These are phyloP conservation scores for Penicillium chermesinum DNA, from an alignment of 495 filamentous ascomycete genomes.

Conservation along the genomic window DNA sequence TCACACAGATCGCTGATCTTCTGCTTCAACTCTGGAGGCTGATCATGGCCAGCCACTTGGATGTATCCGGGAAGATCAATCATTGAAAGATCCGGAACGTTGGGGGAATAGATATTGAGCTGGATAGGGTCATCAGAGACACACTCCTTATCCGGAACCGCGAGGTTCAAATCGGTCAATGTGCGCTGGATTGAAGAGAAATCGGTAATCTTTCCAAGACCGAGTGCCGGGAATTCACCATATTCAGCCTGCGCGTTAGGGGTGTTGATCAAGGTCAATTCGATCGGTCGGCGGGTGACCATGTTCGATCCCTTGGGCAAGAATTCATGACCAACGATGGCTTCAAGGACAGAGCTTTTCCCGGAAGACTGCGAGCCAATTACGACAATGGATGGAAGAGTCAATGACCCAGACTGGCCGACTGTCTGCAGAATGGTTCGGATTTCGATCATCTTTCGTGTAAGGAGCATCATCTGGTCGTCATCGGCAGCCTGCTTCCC, in stretches of 20 bases:
- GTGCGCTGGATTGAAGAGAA: conserved; percentile 91
- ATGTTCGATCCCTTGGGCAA: conserved; percentile 96
- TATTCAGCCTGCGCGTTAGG: conserved; percentile 87
- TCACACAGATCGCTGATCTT: conserved; percentile 97
- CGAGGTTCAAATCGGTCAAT: conserved; percentile 89
- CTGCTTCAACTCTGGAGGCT: conserved; percentile 85
- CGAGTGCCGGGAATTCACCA: conserved; percentile 92
- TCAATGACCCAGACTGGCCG: conserved; percentile 82
- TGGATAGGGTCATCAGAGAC: conserved; percentile 97
- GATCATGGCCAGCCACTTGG: conserved; percentile 84
- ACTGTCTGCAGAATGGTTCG: conserved; percentile 83
- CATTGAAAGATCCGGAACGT: conserved; percentile 91
- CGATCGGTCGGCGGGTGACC: conserved; percentile 94
- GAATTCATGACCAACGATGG: conserved; percentile 97
- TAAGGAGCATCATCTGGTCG: conserved; percentile 99
- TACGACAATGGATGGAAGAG: conserved; percentile 92
- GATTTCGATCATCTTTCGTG: conserved; percentile 99
- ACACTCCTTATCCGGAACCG: conserved; percentile 83
- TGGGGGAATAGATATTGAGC: conserved; percentile 88
- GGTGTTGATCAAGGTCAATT: conserved; percentile 94
- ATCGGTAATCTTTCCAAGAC: conserved; percentile 85
- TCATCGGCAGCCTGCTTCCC: conserved; percentile 69
- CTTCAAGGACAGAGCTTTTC: conserved; percentile 95
- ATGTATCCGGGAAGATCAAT: conserved; percentile 98
- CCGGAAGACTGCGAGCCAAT: conserved; percentile 98